These are phyloP conservation scores for Scorias spongiosa DNA, from an alignment of 2,329 filamentous ascomycete species.

Conservation along the genomic window DNA sequence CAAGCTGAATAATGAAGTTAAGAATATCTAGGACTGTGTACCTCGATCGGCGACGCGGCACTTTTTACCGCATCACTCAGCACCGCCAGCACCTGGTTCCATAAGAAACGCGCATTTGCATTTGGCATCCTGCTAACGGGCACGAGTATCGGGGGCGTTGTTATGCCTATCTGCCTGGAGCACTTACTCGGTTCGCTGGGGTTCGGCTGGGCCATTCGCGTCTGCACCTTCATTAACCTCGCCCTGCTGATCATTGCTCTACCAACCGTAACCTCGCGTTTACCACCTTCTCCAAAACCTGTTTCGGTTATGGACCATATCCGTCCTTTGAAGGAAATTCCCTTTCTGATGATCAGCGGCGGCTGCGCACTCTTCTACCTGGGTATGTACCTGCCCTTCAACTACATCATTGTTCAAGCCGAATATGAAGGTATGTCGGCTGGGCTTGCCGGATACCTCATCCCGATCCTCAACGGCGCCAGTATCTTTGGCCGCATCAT, in stretches of 20 bases:
- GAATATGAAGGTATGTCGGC: slow-evolving; percentile 37
- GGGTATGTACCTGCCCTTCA: slow-evolving; percentile 34
- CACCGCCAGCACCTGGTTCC: too few species aligned
- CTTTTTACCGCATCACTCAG: too few species aligned
- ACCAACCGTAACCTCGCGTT: slow-evolving; percentile 27
- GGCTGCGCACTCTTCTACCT: slow-evolving; percentile 35
- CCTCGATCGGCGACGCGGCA: too few species aligned
- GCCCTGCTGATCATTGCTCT: slow-evolving; percentile 29
- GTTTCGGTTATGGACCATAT: too few species aligned
- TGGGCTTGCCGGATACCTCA: slow-evolving; percentile 48
- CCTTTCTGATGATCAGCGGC: too few species aligned
- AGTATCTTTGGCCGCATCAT: slow-evolving; percentile 32
- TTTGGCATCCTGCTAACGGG: too few species aligned
- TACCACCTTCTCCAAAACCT: too few species aligned
- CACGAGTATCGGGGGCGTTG: slow-evolving; percentile 31
- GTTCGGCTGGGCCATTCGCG: slow-evolving; percentile 49
- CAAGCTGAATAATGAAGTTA: too few species aligned
- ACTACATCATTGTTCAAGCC: slow-evolving; percentile 44
- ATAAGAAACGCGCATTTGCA: too few species aligned
- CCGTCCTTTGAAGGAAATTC: slow-evolving; percentile 27
- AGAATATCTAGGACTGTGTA: too few species aligned
- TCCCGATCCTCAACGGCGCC: slow-evolving; percentile 52
- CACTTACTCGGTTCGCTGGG: slow-evolving; percentile 42
- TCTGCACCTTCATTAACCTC: slow-evolving; percentile 49
- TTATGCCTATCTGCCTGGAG: slow-evolving; percentile 41